Evolutionary conservation across 2,329 filamentous ascomycete genomes (phyloP), one percentile per base, ranked within the genome.

Genomic region (Cadophora sp.): DNA sequence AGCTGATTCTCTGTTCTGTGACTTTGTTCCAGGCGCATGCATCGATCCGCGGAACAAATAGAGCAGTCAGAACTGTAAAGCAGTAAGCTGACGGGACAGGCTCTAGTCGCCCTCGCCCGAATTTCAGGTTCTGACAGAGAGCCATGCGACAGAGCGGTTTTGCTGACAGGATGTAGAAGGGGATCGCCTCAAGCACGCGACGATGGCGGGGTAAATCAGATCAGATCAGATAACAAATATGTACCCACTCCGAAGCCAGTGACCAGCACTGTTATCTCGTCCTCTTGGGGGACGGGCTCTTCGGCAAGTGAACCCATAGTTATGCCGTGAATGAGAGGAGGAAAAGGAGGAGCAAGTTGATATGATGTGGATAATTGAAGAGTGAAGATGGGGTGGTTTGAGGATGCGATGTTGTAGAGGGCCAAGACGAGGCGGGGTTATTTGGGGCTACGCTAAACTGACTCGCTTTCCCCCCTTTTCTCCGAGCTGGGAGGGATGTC

Each of bases 171-270:
- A 9, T 3, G 13, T 39, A 4, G 50, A 58, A 22, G 11, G 33
- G 11, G 36, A 24, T 58, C 11, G 18, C 36, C 36, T 27, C 9
- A 58, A 58, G 61, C 48, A 56, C 48, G 39, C 48, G 61, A 63
- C 48, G 27, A 30, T 41, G 36, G 55, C 55, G 39, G 20, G 55
- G 51, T 51, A 24, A 53, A n/a, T n/a, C n/a, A n/a, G n/a, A n/a
- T n/a, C n/a, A n/a, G 33, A 16, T 9, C 50, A 30, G 30, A 55
- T 55, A 36, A 82, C 82, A n/a, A n/a, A n/a, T n/a, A n/a, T n/a
- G n/a, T n/a, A 66, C 66, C 53, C 81, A 89, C 87, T 65, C 80
- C 84, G 74, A 89, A 90, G 66, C 87, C 87, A 16, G 87, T 89
- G 71, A 89, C 84, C 67, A 89, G 79, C 66, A 89, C 83, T 27